Conservation (phyloP, 2,329 filamentous ascomycete species). For the Paecilomyces sp. region DNA sequence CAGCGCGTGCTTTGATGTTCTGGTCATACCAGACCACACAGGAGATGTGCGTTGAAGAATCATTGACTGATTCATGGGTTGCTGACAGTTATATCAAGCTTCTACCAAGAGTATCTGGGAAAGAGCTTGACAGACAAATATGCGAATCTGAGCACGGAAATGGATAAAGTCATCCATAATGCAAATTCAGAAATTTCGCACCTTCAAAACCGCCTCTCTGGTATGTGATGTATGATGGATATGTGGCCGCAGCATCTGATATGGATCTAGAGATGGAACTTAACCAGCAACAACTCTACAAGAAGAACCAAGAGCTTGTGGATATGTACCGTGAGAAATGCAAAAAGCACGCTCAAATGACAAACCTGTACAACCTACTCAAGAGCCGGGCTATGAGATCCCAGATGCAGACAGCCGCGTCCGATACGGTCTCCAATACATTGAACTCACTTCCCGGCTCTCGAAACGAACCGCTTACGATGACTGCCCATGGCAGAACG, state of each 20-base stretch:
- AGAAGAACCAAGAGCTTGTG: constrained; percentile 65
- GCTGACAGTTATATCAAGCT: constrained; percentile 36
- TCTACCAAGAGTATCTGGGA: constrained; percentile 69
- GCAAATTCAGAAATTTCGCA: constrained; percentile 65
- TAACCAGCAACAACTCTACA: constrained; percentile 57
- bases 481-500: constrained; percentile 8
- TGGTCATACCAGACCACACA: constrained; percentile 57
- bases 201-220: constrained; percentile 57
- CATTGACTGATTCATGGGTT: not conserved
- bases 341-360: constrained; percentile 60
- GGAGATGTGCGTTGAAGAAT: constrained; percentile 57
- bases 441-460: constrained; percentile 29
- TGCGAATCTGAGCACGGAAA: constrained; percentile 53
- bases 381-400: constrained; percentile 50
- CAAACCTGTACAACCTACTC: constrained; percentile 52
- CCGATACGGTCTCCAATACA: constrained; percentile 43
- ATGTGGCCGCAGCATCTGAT: constrained; percentile 1
- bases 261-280: constrained; percentile 44
- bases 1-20: constrained; percentile 28
- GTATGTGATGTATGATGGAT: constrained; percentile 36
- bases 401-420: constrained; percentile 49
- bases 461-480: constrained; percentile 8
- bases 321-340: constrained; percentile 63
- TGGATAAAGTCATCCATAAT: constrained; percentile 67
- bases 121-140: constrained; percentile 70